phyloP scores from a whole-genome alignment of 1,284 basidiomycete genomes.

The Ceratobasidium sp. region DNA sequence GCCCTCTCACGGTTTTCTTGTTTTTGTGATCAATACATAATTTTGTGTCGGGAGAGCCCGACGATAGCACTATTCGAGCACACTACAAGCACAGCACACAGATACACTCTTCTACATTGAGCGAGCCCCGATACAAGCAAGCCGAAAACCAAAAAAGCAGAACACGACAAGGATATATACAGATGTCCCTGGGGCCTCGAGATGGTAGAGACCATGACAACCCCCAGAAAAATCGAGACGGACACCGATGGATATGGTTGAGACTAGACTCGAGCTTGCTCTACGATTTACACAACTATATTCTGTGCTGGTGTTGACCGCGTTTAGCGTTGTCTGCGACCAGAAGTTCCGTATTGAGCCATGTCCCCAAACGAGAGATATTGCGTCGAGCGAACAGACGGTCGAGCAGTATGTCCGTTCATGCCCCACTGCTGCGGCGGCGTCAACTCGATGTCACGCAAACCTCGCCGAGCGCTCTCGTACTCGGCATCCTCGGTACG shows the following conservation, averaged over 20 bases:
- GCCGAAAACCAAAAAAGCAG: background rate
- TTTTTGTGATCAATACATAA: constrained; percentile 11
- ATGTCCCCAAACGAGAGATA: constrained; percentile 33
- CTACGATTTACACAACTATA: too few species aligned
- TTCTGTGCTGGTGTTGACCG: too few species aligned
- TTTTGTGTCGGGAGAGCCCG: background rate
- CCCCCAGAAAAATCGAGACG: constrained; percentile 1
- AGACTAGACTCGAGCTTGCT: background rate
- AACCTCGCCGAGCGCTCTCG: constrained; percentile 22
- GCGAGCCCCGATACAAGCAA: background rate
- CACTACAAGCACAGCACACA: background rate
- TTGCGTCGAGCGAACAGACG: constrained; percentile 24
- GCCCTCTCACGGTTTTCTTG: background rate
- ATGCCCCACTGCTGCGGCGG: constrained; percentile 23
- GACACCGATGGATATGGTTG: constrained; percentile 1
- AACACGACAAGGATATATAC: constrained; percentile 16
- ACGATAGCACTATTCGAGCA: background rate
- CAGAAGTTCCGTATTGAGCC: background rate
- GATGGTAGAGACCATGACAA: constrained; percentile 11
- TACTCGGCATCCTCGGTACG: constrained; percentile 19
- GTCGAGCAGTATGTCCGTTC: background rate
- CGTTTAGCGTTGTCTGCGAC: constrained; percentile 1
- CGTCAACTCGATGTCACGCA: constrained; percentile 24
- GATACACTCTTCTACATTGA: background rate
- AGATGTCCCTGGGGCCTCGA: constrained; percentile 17